Evolutionary conservation across 225 moss, liverwort and hornwort genomes (phyloP).

Genomic region (Climacium dendroides): DNA sequence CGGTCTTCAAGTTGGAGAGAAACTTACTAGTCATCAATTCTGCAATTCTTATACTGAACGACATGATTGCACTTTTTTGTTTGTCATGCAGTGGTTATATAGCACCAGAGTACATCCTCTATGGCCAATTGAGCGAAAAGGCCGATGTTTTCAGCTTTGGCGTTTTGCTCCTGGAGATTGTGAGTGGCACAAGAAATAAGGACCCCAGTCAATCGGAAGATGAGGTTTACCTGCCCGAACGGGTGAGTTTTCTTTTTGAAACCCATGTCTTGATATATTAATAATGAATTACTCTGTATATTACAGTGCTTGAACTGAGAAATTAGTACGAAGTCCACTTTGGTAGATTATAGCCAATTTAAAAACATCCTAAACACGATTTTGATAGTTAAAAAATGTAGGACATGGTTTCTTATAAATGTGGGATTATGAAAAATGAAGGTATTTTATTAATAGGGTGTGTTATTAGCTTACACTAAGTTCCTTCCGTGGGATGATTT

Average conservation of each 20-base stretch:
- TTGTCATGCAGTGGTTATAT: conserved; percentile 7
- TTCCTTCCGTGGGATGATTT: not conserved
- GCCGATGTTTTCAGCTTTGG: conserved; percentile 28
- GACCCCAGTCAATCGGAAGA: not conserved
- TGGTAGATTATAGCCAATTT: not conserved
- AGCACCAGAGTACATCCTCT: conserved; percentile 20
- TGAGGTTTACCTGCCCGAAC: not conserved
- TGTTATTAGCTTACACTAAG: not conserved
- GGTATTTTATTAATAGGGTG: not conserved
- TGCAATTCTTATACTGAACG: not conserved
- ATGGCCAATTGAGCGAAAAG: conserved; percentile 24
- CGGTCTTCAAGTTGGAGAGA: not conserved
- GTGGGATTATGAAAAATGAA: not conserved
- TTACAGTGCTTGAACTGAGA: not conserved
- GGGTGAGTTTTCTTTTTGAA: not conserved
- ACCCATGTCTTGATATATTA: not conserved
- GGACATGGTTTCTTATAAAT: not conserved
- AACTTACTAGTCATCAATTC: not conserved
- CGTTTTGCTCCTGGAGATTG: conserved; percentile 22
- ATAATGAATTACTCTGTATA: too few species aligned
- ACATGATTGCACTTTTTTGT: not conserved
- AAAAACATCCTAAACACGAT: not conserved
- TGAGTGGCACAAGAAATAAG: conserved; percentile 5
- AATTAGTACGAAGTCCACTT: not conserved
- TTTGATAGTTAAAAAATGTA: not conserved